phyloP scores from a whole-genome alignment of 2,329 filamentous ascomycete species.

The Penicillium brevicompactum region DNA sequence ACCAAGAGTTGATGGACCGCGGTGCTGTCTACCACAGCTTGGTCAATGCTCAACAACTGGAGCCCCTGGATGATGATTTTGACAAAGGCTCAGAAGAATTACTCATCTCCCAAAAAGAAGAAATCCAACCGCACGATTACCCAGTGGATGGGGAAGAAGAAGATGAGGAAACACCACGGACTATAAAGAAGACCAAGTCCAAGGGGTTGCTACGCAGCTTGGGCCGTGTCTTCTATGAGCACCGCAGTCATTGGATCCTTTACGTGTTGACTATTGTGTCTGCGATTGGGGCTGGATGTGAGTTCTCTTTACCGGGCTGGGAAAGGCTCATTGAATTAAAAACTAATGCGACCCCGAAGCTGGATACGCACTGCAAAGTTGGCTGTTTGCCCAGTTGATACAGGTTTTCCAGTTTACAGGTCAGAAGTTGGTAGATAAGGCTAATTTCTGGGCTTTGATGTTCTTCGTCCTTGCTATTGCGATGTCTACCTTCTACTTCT shows the following conservation, averaged over 20 bases:
- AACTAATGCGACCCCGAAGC: conserved; percentile 11
- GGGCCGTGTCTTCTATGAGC: not conserved
- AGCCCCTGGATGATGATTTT: conserved; percentile 9
- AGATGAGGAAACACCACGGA: not conserved
- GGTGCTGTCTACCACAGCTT: conserved; percentile 67
- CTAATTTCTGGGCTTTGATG: conserved; percentile 58
- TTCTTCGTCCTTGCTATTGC: conserved; percentile 57
- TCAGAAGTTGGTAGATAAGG: conserved; percentile 40
- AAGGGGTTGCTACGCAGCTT: not conserved
- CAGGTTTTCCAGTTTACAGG: conserved; percentile 50
- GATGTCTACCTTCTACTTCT: conserved; percentile 48
- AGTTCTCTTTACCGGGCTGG: not conserved
- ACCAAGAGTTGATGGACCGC: conserved; percentile 68
- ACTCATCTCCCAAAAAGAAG: not conserved
- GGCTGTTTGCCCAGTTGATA: conserved; percentile 53
- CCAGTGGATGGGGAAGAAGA: not conserved
- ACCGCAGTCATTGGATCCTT: conserved; percentile 4
- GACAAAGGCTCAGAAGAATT: not conserved
- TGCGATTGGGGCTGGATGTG: conserved; percentile 6
- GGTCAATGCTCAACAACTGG: conserved; percentile 53
- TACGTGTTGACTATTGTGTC: not conserved
- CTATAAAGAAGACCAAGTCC: not conserved
- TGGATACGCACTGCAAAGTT: conserved; percentile 41
- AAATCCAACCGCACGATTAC: not conserved
- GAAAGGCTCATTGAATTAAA: not conserved